Evolutionary conservation across 192 early-diverging fungal species (phyloP), one percentile per base, ranked within the genome.

Genomic region (Endogone sp.): DNA sequence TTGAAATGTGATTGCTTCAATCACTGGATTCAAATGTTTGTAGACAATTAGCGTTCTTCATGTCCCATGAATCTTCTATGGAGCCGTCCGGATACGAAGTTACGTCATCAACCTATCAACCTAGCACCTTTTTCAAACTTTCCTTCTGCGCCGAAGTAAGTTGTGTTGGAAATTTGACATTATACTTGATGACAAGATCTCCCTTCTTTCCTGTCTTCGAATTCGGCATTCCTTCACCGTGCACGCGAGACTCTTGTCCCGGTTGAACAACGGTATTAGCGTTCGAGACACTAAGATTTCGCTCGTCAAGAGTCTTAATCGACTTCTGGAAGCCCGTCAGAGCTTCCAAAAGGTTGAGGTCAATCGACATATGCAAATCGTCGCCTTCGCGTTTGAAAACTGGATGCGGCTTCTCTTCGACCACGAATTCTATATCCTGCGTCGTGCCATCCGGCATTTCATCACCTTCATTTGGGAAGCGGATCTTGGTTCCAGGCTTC

Each of bases 401-500:
- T 21, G 84, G 37, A 75, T 99, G 93, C 20, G 94, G 90, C 77
- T 96, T 97, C 75, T 97, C 94, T 75, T 96, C 93, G 26, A 99
- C 58, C 16, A 95, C 84, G 80, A 99, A 97, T 59, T 93, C 97
- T 68, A 99, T 89, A 74, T 98, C 96, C 75, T 98, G 95, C 3
- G 82, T 72, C 26, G 83, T 80, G 26, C 93, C 94, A 58, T 84
- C 81, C 29, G 90, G 81, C 16, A 91, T 57, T 65, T 97, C 93
- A 75, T 97, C 95, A 30, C 97, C 97, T 72, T 96, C 91, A 24
- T 84, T 86, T 6, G 89, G 81, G 79, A 94, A 99, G 26, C 89
- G 89, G 75, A 99, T 89, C 79, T 98, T 99, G 67, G 97, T 96
- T 21, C 97, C 97, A 16, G 94, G 93, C 81, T 99, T 98, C 95